Conservation (phyloP, 768 basidiomycete genomes). For the Suillus discolor region DNA sequence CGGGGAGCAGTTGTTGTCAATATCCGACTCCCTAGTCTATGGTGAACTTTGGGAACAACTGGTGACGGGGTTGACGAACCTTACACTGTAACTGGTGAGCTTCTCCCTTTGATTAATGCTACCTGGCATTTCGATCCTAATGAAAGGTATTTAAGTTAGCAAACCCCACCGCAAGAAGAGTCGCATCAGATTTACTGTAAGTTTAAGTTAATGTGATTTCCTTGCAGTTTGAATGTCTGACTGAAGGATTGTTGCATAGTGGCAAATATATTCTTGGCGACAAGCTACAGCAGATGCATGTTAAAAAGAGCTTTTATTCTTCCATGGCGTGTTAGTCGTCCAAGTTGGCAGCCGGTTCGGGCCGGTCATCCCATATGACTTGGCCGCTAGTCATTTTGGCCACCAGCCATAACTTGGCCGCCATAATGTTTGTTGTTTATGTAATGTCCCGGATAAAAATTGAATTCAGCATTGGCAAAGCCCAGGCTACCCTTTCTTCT, state of each 20-base stretch:
- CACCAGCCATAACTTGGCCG: too few species aligned
- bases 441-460: too few species aligned
- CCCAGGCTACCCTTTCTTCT: too few species aligned
- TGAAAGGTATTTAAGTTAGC: not conserved
- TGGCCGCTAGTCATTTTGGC: too few species aligned
- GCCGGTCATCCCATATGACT: too few species aligned
- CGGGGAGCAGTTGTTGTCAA: not conserved
- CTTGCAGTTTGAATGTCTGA: not conserved
- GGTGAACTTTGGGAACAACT: not conserved
- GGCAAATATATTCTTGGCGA: not conserved
- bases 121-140: not conserved
- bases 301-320: too few species aligned
- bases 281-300: not conserved
- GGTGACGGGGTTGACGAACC: not conserved
- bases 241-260: not conserved
- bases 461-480: too few species aligned
- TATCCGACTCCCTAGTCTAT: not conserved
- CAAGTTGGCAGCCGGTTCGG: too few species aligned
- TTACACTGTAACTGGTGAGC: not conserved
- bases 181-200: not conserved
- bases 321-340: too few species aligned
- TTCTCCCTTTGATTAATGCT: not conserved
- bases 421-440: not conserved
- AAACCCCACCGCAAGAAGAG: not conserved
- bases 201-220: not conserved